phyloP scores from a whole-genome alignment of 2,329 filamentous ascomycete species.

The Pseudocercospora musae region DNA sequence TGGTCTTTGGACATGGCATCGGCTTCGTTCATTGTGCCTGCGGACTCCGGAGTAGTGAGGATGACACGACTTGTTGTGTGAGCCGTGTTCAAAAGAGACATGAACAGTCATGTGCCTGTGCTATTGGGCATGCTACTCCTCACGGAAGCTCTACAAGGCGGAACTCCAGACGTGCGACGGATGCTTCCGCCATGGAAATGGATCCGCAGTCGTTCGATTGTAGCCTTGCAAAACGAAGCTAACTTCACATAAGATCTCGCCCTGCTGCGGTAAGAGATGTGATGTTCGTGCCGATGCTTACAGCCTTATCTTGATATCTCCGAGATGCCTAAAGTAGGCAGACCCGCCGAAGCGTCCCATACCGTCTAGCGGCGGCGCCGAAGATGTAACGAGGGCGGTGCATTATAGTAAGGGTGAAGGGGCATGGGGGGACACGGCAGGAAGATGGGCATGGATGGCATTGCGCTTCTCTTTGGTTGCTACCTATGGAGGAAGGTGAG shows the following conservation, averaged over 20 bases:
- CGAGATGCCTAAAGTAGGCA: background rate
- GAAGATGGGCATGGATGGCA: too few relatives aligned
- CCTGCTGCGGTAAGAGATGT: background rate
- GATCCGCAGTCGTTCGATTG: background rate
- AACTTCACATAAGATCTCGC: background rate
- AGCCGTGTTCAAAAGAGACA: background rate
- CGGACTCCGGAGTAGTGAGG: background rate
- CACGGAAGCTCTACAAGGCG: background rate
- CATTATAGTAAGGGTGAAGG: too few relatives aligned
- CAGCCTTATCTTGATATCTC: slow-evolving; percentile 1
- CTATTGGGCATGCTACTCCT: background rate
- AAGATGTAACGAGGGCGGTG: too few relatives aligned
- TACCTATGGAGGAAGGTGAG: too few relatives aligned
- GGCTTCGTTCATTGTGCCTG: background rate
- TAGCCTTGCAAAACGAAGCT: background rate
- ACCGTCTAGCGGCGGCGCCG: too few relatives aligned
- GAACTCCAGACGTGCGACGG: background rate
- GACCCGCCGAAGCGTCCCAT: background rate
- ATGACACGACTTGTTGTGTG: background rate
- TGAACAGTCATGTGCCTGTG: background rate
- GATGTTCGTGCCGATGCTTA: background rate
- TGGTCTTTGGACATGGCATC: slow-evolving; percentile 1
- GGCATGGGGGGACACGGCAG: too few relatives aligned
- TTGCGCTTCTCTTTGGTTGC: too few relatives aligned
- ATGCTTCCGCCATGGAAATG: slow-evolving; percentile 1